A percentile compares a stretch with the other conserved stretches of the same genome.
Conservation (phyloP, 768 basidiomycete genomes). For the Sutorius australiensis region DNA sequence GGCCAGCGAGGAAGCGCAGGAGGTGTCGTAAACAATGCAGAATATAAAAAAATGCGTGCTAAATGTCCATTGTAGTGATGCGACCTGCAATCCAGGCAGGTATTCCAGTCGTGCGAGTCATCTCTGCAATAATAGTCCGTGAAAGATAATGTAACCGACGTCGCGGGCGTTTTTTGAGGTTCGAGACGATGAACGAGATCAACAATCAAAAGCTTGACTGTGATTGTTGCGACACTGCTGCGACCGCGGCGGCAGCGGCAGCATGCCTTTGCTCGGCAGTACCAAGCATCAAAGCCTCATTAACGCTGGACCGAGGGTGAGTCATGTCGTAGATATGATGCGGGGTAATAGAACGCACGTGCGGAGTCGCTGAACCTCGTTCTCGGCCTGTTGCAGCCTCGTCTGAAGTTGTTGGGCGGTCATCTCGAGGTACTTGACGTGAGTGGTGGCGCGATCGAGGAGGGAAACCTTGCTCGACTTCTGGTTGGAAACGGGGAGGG, state of each 20-base stretch:
- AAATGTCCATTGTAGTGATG: constrained; percentile 49
- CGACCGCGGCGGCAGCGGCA: constrained; percentile 51
- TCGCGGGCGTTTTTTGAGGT: constrained; percentile 24
- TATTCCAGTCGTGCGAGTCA: constrained; percentile 41
- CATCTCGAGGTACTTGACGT: constrained; percentile 84
- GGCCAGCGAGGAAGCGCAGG: constrained; percentile 23
- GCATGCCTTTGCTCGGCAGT: constrained; percentile 72
- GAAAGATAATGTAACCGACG: constrained; percentile 38
- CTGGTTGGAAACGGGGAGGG: constrained; percentile 85
- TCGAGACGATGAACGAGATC: constrained; percentile 10
- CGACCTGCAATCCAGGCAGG: constrained; percentile 58
- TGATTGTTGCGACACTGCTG: constrained; percentile 45
- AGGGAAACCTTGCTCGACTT: constrained; percentile 91
- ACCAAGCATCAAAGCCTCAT: constrained; percentile 86
- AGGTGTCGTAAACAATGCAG: constrained; percentile 40
- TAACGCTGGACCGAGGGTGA: constrained; percentile 45
- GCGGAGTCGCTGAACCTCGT: constrained; percentile 76
- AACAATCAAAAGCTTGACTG: constrained; percentile 45
- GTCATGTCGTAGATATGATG: neutral
- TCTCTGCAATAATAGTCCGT: constrained; percentile 37
- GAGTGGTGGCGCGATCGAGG: constrained; percentile 82
- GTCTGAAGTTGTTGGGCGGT: constrained; percentile 71
- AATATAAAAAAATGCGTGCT: constrained; percentile 37
- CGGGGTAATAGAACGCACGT: constrained; percentile 33
- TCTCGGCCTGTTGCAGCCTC: constrained; percentile 72